phyloP scores from a whole-genome alignment of 495 filamentous ascomycete species.

The Tuber brumale region DNA sequence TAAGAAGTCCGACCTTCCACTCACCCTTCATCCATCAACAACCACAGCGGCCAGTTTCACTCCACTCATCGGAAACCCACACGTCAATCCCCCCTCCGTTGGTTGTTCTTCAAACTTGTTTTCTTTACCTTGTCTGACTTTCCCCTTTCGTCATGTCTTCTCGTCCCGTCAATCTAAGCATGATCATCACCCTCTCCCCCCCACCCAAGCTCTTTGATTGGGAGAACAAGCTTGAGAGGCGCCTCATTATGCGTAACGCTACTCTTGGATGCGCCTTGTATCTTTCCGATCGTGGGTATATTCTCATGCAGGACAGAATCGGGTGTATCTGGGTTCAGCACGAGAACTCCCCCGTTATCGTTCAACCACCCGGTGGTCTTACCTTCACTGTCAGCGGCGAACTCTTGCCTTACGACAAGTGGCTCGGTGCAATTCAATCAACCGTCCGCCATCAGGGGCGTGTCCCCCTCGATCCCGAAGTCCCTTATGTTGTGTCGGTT shows the following conservation, averaged over 20 bases:
- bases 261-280: slow-evolving; percentile 17
- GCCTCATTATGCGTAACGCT: slow-evolving; percentile 15
- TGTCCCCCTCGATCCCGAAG: slow-evolving; percentile 3
- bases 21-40: neutral
- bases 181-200: slow-evolving; percentile 11
- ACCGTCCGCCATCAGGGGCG: slow-evolving; percentile 13
- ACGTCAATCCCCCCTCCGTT: neutral
- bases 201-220: neutral
- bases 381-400: slow-evolving; percentile 6
- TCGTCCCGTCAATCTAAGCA: slow-evolving; percentile 22
- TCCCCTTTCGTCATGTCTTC: slow-evolving; percentile 3
- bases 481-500: slow-evolving; percentile 8
- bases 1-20: neutral
- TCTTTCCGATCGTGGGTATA: slow-evolving; percentile 15
- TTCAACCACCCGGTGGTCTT: slow-evolving; percentile 4
- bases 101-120: too few relatives aligned
- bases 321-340: slow-evolving; percentile 24
- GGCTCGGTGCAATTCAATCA: slow-evolving; percentile 13
- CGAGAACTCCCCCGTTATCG: slow-evolving; percentile 3
- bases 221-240: neutral
- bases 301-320: slow-evolving; percentile 14
- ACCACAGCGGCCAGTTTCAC: neutral
- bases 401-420: slow-evolving; percentile 13
- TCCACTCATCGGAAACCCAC: neutral
- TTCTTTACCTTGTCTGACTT: neutral